phyloP scores from a whole-genome alignment of 306 rosid species.

The Cucumis cinereus region DNA sequence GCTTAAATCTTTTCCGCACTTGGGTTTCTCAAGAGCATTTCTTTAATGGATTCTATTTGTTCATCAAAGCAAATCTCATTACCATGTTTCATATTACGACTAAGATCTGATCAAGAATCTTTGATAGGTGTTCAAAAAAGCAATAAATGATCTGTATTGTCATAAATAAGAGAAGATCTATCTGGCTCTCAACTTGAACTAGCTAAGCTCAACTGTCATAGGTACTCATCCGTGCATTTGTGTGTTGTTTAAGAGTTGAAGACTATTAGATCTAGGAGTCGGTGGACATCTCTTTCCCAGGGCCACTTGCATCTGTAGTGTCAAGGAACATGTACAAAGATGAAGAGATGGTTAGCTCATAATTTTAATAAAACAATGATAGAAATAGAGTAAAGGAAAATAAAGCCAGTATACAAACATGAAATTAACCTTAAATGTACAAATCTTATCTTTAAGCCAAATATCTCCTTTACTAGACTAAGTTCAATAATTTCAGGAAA shows the following conservation, averaged over 20 bases:
- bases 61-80: background rate
- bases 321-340: background rate
- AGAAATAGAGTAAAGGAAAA: background rate
- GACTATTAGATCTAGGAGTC: background rate
- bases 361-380: background rate
- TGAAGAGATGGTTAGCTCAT: background rate
- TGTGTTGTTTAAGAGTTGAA: background rate
- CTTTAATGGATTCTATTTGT: background rate
- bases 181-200: constrained; percentile 5
- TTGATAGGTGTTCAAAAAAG: background rate
- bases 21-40: background rate
- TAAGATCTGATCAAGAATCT: background rate
- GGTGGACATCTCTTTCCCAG: constrained; percentile 2
- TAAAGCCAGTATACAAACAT: background rate
- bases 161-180: background rate
- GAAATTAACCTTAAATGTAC: background rate
- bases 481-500: background rate
- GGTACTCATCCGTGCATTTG: constrained; percentile 12
- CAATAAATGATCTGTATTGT: background rate
- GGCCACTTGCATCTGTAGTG: background rate
- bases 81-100: background rate
- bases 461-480: background rate
- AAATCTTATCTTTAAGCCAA: background rate
- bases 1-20: background rate
- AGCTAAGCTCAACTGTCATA: constrained; percentile 1